Evolutionary conservation across 164 flowering plant species (phyloP), one percentile per base, ranked within the genome.

Genomic region (Litsea cubeba): DNA sequence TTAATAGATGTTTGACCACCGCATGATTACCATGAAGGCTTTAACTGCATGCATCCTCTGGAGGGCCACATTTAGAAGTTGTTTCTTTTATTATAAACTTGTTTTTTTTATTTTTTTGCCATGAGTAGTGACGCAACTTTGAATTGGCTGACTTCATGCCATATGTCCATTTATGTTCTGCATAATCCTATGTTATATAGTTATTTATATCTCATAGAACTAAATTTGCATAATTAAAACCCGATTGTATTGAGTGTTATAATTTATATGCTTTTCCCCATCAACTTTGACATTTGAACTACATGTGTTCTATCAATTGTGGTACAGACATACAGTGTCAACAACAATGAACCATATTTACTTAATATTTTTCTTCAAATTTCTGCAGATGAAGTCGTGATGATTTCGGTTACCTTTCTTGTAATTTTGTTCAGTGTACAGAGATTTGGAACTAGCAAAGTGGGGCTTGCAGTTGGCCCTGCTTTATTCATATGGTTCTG

Each of bases 391-490:
- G 74, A 92, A 75, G 97, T 92, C 75, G 82, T 86, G 88, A 90
- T 87, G 97, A 91, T 96, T 76, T 90, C 98, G 72, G 93, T 92
- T 73, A 92, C 95, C 70, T 91, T 80, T 82, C 98, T 96, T 77
- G 79, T 96, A 71, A 78, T 96, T 75, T 82, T 96, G 80, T 96
- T 96, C 85, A 90, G 98, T 81, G 84, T 94, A 75, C 98, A 96
- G 85, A 92, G 87, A 82, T 96, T 80, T 83, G 98, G 98, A 66
- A 92, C 99, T 74, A 95, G 99, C 83, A 94, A 96, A 88, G 92
- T 94, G 74, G 99, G 99, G 77, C 90, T 96, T 76, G 93, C 81
- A 65, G 88, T 96, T 30, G 99, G 98, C 72, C 99, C 99, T 75
- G 94, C 98, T 76, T 87, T 96, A 72, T 88, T 94, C 57, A 70